A percentile compares a stretch with the other conserved stretches of the same genome.
phyloP scores from a whole-genome alignment of 2,329 filamentous ascomycete species.

The Ustulina deusta region DNA sequence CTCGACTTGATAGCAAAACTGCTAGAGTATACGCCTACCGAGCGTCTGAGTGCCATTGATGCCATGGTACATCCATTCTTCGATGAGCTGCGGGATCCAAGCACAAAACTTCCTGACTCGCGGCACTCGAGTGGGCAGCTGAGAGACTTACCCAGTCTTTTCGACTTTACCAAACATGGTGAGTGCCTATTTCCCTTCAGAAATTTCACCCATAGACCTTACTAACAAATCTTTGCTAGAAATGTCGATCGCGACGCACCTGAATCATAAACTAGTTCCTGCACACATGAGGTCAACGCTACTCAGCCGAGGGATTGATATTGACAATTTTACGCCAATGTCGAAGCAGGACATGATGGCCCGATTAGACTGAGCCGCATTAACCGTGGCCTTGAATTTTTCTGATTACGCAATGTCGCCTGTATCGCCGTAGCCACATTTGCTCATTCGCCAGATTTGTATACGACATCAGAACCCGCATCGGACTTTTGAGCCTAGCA shows the following conservation, averaged over 20 bases:
- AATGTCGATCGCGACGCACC: constrained; percentile 90
- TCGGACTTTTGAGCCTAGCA: constrained; percentile 37
- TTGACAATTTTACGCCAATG: constrained; percentile 93
- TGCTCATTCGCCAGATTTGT: constrained; percentile 48
- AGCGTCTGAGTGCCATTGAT: constrained; percentile 91
- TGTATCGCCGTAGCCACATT: constrained; percentile 51
- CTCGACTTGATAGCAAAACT: constrained; percentile 95
- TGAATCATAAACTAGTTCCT: constrained; percentile 91
- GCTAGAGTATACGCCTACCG: constrained; percentile 96
- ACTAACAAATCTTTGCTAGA: constrained; percentile 66
- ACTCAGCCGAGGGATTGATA: constrained; percentile 83
- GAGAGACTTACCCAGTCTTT: constrained; percentile 86
- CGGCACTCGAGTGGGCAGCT: constrained; percentile 84
- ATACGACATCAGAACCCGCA: constrained; percentile 46
- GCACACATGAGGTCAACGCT: constrained; percentile 81
- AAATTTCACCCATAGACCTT: not conserved
- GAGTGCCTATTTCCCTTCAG: constrained; percentile 53
- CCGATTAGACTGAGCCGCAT: constrained; percentile 83
- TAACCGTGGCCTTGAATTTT: constrained; percentile 42
- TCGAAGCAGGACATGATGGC: constrained; percentile 97
- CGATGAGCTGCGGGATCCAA: constrained; percentile 93
- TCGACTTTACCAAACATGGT: constrained; percentile 96
- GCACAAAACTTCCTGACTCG: constrained; percentile 91
- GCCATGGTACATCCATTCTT: constrained; percentile 99
- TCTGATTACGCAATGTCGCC: constrained; percentile 49